These are phyloP conservation scores for Yamadazyma diddensiae DNA, from an alignment of 1,139 yeast genomes.

Conservation along the genomic window DNA sequence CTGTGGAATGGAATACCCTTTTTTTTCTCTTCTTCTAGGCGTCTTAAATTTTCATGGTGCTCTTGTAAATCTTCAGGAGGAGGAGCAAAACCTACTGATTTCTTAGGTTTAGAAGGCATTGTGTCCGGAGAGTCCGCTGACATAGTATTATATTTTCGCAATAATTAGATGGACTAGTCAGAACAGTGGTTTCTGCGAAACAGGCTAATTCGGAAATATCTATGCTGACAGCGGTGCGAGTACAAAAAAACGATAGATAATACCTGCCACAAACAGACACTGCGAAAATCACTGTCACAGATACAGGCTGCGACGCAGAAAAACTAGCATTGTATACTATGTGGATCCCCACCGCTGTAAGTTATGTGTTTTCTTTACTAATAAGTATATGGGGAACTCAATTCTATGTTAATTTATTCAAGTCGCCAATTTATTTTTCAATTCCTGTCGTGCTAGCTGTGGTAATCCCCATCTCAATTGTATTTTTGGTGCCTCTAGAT, in stretches of 20 bases:
- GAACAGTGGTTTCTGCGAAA: too few species aligned
- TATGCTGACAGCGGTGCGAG: too few species aligned
- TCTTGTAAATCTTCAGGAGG: constrained; percentile 34
- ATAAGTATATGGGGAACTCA: constrained; percentile 35
- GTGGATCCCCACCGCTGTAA: constrained; percentile 29
- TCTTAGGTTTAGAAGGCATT: constrained; percentile 10
- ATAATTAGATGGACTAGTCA: too few species aligned
- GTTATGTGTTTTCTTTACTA: constrained; percentile 28
- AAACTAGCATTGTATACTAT: too few species aligned
- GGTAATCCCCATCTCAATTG: constrained; percentile 42
- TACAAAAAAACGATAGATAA: too few species aligned
- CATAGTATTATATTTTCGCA: too few species aligned
- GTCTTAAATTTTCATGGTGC: constrained; percentile 29
- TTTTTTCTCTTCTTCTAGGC: constrained; percentile 24
- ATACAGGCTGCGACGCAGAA: too few species aligned
- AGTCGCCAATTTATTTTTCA: constrained; percentile 33
- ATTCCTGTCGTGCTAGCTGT: constrained; percentile 38
- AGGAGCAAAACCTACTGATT: constrained; percentile 42
- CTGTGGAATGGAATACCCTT: constrained; percentile 37
- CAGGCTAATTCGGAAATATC: too few species aligned
- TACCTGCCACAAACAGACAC: too few species aligned
- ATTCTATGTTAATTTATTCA: constrained; percentile 35
- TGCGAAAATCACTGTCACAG: too few species aligned
- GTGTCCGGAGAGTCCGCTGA: too few species aligned
- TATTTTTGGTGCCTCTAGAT: constrained; percentile 40